Conservation (phyloP, 1,284 basidiomycete genomes). For the Ustilago curta region DNA sequence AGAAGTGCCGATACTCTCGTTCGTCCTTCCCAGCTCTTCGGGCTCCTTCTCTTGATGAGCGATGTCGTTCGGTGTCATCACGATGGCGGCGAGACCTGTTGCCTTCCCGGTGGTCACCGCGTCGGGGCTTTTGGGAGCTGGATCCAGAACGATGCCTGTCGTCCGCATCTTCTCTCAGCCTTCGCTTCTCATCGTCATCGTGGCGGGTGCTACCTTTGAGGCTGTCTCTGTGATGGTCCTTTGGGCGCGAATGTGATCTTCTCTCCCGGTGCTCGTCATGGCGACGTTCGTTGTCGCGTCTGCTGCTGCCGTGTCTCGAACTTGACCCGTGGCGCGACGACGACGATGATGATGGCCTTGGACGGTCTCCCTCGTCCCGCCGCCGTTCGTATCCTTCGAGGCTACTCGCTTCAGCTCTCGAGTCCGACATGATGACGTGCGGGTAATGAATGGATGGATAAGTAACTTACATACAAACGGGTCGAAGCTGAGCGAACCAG, state of each 20-base stretch:
- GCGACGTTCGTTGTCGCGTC: slow-evolving; percentile 6
- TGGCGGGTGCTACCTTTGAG: neutral
- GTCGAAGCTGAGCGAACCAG: neutral
- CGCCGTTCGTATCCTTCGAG: neutral
- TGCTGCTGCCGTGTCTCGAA: slow-evolving; percentile 12
- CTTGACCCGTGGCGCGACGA: slow-evolving; percentile 14
- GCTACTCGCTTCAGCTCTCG: slow-evolving; percentile 3
- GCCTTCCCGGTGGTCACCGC: slow-evolving; percentile 8
- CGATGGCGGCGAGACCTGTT: slow-evolving; percentile 11
- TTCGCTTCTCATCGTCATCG: neutral
- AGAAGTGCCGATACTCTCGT: neutral
- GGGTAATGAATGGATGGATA: neutral
- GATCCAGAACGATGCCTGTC: slow-evolving; percentile 1
- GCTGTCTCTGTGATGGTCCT: slow-evolving; percentile 4
- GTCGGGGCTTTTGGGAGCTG: slow-evolving; percentile 14
- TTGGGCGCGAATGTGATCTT: slow-evolving; percentile 15
- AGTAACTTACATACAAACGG: too few species aligned
- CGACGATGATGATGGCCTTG: slow-evolving; percentile 4
- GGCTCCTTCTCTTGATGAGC: slow-evolving; percentile 7
- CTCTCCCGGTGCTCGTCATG: slow-evolving; percentile 12
- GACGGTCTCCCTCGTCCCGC: neutral
- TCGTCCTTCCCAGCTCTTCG: neutral
- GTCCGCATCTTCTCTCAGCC: slow-evolving; percentile 2
- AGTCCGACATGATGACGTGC: slow-evolving; percentile 13
- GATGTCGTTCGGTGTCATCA: slow-evolving; percentile 3